Base-by-base conservation (phyloP, 352 stramenopile species). In the Phytophthora idaei region DNA sequence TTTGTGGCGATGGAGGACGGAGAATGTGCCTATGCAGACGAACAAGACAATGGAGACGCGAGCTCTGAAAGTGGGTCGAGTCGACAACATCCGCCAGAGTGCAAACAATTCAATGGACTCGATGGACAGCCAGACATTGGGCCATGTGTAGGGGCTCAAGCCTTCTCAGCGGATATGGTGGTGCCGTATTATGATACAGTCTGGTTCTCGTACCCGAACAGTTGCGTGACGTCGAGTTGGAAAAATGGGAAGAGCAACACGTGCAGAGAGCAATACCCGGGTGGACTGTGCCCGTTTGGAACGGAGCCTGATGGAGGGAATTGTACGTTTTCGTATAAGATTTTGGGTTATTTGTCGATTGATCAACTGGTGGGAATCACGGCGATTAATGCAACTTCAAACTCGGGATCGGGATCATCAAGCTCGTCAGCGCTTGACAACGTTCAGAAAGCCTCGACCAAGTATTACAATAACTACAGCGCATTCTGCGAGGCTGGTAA, bases 341-440 rank as follows among this genome's bases (percentile, higher is more conserved):
- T 90, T 67, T 67, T 92, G 10, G 78, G 84, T 0, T 90, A 76
- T 44, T 21, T 92, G 17, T 71, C 56, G 21, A 87, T 92, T 50
- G 84, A 92, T 58, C 69, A 87, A 42, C 68, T 92, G 29, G 84
- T 92, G 14, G 84, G 84, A n/a, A 92, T 92, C 76, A 81, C 69
- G 8, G 52, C n/a, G 14, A 73, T 78, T 51, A 56, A 68, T 28
- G 56, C 44, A 9, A 76, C 42, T 5, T 73, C 67, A 5, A 61
- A 29, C 57, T 70, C 37, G 68, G 68, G 62, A 17, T 68, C 49
- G 28, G 45, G 56, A 51, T 28, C 28, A 31, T 15, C 52, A 11
- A 25, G 28, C 5, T 34, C 36, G 17, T 53, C 59, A 8, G 66
- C 47, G 21, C 60, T 67, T 67, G 49, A 36, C 6, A 70, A 27